Evolutionary conservation across 352 stramenopile species (phyloP), one percentile per base, ranked within the genome.

Genomic region (Phytophthora ramorum): DNA sequence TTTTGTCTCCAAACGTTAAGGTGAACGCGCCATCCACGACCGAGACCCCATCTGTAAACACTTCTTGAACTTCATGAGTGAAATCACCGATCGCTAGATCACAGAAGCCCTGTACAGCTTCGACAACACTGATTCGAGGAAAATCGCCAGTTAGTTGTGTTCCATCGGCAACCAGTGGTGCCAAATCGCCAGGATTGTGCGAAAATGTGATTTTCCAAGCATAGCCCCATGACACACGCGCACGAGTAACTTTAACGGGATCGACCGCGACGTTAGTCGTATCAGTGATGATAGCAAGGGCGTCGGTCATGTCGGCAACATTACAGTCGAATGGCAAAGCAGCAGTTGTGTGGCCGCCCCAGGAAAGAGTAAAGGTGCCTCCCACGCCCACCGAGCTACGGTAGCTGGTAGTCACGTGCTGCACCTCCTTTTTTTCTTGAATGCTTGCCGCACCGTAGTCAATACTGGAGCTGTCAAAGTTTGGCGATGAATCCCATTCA

Each of bases 151-250:
- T 73, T 1, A 99, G 71, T 56, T 93, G 73, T 9, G 82, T 83
- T 6, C 75, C 79, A 68, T 99, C 85, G 0, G 88, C 91, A 7
- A 88, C 55, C 7, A 99, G 75, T 8, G 87, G 63, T 19, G 91
- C 96, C 19, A 99, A 69, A 49, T 99, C 81, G 0, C 97, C 96
- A 30, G 73, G 73, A 13, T 91, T 92, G 24, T 93, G 86, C 19
- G 90, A 41, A 53, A 99, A 99, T 2, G 86, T 96, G 41, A 99
- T 89, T 38, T 75, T 91, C 96, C 96, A 99, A 28, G 87, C 81
- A 69, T 85, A 98, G 2, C 92, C 96, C 81, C 94, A 96, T 7
- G 83, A 92, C 16, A 78, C 83, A 3, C 47, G 60, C 2, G 52
- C 56, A 13, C 81, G 76, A 2, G 72, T 81, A 0, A 98, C 90